Evolutionary conservation across 306 rosid species (phyloP).

Genomic region (Rosa persica): DNA sequence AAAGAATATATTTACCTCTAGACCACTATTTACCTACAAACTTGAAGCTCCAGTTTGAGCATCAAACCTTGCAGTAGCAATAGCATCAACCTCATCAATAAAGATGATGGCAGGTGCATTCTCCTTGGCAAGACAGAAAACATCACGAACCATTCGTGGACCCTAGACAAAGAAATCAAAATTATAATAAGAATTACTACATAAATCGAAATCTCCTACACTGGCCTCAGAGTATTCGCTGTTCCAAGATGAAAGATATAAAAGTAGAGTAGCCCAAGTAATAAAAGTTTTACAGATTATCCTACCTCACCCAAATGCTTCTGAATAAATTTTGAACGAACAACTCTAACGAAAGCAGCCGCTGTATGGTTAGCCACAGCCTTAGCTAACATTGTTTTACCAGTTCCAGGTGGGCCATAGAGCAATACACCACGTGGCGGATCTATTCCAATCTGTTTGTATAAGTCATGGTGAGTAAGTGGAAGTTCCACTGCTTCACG

Average conservation of each 20-base stretch:
- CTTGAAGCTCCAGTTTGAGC: constrained; percentile 99
- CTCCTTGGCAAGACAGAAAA: constrained; percentile 98
- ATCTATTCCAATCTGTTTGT: constrained; percentile 97
- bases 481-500: constrained; percentile 99
- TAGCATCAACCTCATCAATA: constrained; percentile 99
- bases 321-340: constrained; percentile 98
- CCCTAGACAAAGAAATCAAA: constrained; percentile 46
- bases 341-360: constrained; percentile 98
- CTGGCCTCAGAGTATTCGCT: not conserved
- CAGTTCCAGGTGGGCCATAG: constrained; percentile 98
- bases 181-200: not conserved
- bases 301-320: constrained; percentile 99
- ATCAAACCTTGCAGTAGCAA: constrained; percentile 98
- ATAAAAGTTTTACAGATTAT: not conserved
- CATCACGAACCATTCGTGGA: constrained; percentile 98
- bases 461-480: constrained; percentile 95
- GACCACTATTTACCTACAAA: too few relatives aligned
- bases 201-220: not conserved
- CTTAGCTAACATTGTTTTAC: constrained; percentile 98
- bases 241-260: not conserved
- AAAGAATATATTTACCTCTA: too few relatives aligned
- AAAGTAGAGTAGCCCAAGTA: not conserved
- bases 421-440: constrained; percentile 99
- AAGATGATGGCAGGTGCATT: constrained; percentile 99
- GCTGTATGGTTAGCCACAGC: constrained; percentile 99